Conservation (phyloP, 768 basidiomycete species). For the Boletellus ananiceps region DNA sequence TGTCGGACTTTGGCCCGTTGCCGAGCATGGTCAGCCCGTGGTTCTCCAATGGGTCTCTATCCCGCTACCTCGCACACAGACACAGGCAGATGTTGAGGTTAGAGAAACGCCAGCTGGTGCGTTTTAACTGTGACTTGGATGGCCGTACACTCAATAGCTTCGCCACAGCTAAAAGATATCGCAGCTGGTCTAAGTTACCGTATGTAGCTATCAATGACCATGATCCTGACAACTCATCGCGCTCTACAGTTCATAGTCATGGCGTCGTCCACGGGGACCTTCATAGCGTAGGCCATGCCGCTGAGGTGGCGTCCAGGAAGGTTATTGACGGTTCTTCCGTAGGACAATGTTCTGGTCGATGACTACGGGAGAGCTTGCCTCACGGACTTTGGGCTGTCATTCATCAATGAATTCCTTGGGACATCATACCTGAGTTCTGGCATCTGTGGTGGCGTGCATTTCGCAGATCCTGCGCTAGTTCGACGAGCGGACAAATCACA, state of each 20-base stretch:
- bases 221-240: not conserved
- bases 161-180: slow-evolving; percentile 18
- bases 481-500: not conserved
- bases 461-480: slow-evolving; percentile 40
- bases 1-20: slow-evolving; percentile 28
- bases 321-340: not conserved
- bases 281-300: slow-evolving; percentile 26
- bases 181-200: slow-evolving; percentile 21
- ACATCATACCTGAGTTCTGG: slow-evolving; percentile 31
- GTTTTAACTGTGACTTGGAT: not conserved
- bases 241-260: slow-evolving; percentile 18
- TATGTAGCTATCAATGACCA: slow-evolving; percentile 4
- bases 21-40: slow-evolving; percentile 34
- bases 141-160: not conserved
- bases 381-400: slow-evolving; percentile 44
- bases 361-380: slow-evolving; percentile 38
- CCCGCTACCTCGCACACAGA: slow-evolving; percentile 14
- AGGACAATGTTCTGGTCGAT: slow-evolving; percentile 43
- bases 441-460: slow-evolving; percentile 38
- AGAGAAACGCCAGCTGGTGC: not conserved
- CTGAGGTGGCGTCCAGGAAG: not conserved
- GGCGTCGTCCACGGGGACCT: slow-evolving; percentile 34
- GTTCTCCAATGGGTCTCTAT: slow-evolving; percentile 25
- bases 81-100: not conserved
- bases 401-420: slow-evolving; percentile 23